Conservation (phyloP, 306 rosid genomes). For the Vigna hirtella region DNA sequence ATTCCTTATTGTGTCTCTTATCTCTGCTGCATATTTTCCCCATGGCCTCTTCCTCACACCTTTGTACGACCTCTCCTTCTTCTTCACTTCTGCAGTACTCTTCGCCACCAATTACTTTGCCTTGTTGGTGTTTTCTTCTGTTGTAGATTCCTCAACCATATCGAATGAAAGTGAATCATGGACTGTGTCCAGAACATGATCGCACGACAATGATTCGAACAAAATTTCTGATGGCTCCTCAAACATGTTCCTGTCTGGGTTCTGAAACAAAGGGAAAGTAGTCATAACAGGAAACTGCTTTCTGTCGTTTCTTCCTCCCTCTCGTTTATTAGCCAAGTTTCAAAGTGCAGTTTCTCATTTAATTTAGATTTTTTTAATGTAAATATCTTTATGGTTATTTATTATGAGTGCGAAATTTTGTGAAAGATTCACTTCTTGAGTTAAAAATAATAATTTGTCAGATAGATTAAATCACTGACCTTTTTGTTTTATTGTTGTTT, state of each 20-base stretch:
- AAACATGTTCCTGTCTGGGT: neutral
- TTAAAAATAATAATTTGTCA: neutral
- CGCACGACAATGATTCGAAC: constrained; percentile 10
- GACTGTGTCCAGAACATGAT: neutral
- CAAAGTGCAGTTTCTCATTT: neutral
- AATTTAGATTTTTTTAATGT: neutral
- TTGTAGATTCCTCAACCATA: constrained; percentile 36
- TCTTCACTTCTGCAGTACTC: neutral
- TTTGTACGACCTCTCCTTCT: constrained; percentile 19
- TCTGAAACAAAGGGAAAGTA: neutral
- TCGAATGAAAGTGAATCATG: constrained; percentile 46
- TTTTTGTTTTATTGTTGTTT: neutral
- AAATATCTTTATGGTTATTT: neutral
- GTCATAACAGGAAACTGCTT: neutral
- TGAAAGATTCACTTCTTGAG: neutral
- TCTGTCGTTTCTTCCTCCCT: neutral
- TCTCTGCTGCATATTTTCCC: no score
- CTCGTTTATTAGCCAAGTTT: neutral
- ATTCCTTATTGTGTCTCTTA: constrained; percentile 62
- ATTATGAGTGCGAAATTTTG: neutral
- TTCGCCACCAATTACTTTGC: neutral
- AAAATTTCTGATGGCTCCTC: constrained; percentile 11
- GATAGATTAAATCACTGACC: neutral
- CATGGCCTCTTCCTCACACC: constrained; percentile 81
- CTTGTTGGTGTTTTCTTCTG: neutral